Conservation (phyloP, 495 filamentous ascomycete genomes). For the Podospora pseudopauciseta region DNA sequence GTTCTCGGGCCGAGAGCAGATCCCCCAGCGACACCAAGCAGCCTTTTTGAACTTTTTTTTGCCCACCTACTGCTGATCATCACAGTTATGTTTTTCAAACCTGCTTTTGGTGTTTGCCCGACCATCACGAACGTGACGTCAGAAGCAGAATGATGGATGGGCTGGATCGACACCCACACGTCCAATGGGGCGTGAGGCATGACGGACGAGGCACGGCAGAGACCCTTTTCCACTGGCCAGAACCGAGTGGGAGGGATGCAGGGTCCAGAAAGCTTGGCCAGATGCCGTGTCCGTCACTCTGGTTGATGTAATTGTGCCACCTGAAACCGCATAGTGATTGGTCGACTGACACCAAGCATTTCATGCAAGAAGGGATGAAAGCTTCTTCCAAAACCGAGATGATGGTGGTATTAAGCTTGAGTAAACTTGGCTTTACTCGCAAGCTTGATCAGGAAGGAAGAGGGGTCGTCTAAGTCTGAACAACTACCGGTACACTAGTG, state of each 20-base stretch:
- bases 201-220: slow-evolving; percentile 16
- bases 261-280: slow-evolving; percentile 9
- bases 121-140: slow-evolving; percentile 35
- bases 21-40: neutral
- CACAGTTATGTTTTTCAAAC: slow-evolving; percentile 19
- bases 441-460: neutral
- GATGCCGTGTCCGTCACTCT: neutral
- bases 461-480: neutral
- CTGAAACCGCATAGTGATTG: neutral
- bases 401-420: neutral
- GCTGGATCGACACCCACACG: slow-evolving; percentile 7
- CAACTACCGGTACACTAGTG: neutral
- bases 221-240: slow-evolving; percentile 9
- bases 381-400: neutral
- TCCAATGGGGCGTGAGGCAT: slow-evolving; percentile 23
- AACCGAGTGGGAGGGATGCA: slow-evolving; percentile 2
- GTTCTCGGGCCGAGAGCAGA: neutral
- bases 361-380: neutral
- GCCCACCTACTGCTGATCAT: neutral
- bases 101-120: slow-evolving; percentile 9
- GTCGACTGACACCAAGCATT: neutral
- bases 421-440: neutral
- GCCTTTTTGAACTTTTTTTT: slow-evolving; percentile 24
- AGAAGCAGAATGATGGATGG: slow-evolving; percentile 16
- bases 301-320: slow-evolving; percentile 13